Percentiles rank a stretch among this genome's conserved stretches.
These are phyloP conservation scores for Curvularia sp. DNA, from an alignment of 2,329 filamentous ascomycete genomes.

Conservation along the genomic window DNA sequence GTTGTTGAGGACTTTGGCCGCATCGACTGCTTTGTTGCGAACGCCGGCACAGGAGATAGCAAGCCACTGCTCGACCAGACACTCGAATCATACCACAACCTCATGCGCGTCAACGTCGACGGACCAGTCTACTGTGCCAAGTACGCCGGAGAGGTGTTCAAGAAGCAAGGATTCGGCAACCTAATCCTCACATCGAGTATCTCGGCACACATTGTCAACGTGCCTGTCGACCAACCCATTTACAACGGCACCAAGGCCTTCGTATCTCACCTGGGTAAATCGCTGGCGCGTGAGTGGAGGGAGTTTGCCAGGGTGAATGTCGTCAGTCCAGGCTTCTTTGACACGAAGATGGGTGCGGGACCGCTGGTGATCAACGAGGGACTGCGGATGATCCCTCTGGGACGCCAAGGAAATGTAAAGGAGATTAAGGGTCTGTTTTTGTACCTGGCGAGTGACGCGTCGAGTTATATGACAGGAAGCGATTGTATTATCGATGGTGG, in stretches of 20 bases:
- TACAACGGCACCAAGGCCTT: conserved; percentile 63
- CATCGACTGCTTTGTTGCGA: conserved; percentile 70
- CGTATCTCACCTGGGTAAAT: conserved; percentile 66
- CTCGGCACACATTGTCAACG: conserved; percentile 82
- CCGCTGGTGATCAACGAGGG: conserved; percentile 67
- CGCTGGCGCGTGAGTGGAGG: conserved; percentile 70
- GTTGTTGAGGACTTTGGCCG: conserved; percentile 73
- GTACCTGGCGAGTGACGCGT: conserved; percentile 80
- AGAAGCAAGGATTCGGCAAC: conserved; percentile 58
- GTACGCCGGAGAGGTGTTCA: conserved; percentile 52
- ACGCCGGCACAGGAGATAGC: conserved; percentile 66
- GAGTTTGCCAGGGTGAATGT: conserved; percentile 71
- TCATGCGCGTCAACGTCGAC: conserved; percentile 74
- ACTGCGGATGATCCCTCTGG: conserved; percentile 78
- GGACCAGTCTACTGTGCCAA: conserved; percentile 55
- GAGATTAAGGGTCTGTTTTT: conserved; percentile 84
- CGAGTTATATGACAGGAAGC: conserved; percentile 77
- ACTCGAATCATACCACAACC: conserved; percentile 70
- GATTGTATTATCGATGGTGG: conserved; percentile 79
- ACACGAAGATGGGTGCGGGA: conserved; percentile 69
- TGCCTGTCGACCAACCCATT: conserved; percentile 67
- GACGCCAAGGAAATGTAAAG: conserved; percentile 71
- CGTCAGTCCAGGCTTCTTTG: conserved; percentile 70
- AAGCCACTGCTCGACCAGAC: conserved; percentile 64
- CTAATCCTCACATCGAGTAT: conserved; percentile 71